Percentiles rank a stretch among this genome's conserved stretches.
phyloP scores from a whole-genome alignment of 306 rosid genomes.

The Phaseolus lunatus region DNA sequence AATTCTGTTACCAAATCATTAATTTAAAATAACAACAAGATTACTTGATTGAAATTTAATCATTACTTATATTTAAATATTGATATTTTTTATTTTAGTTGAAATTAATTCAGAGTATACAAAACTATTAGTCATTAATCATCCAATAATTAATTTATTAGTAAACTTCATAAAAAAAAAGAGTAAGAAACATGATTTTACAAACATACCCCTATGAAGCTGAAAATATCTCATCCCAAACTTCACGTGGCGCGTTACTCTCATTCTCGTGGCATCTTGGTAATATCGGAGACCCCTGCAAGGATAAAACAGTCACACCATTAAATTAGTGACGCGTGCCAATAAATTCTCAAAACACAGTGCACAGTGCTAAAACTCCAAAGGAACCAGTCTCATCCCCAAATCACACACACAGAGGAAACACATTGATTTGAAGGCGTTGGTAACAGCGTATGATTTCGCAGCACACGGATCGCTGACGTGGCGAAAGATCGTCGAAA shows the following conservation, averaged over 20 bases:
- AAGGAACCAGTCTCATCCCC: conserved; percentile 17
- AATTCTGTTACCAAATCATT: no score
- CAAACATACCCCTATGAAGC: conserved; percentile 28
- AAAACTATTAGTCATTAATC: no score
- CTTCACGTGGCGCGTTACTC: conserved; percentile 44
- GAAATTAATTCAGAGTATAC: neutral
- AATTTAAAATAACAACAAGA: no score
- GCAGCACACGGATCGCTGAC: conserved; percentile 64
- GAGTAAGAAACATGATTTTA: neutral
- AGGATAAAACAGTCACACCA: conserved; percentile 48
- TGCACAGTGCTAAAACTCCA: neutral
- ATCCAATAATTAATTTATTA: neutral
- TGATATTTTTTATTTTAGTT: no score
- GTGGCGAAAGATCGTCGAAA: conserved; percentile 60
- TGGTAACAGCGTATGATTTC: neutral
- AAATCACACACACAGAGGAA: conserved; percentile 69
- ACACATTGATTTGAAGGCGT: conserved; percentile 49
- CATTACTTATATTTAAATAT: no score
- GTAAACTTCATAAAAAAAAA: no score
- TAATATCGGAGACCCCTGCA: neutral
- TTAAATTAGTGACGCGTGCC: conserved; percentile 7
- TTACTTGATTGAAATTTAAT: no score
- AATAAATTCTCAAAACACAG: neutral
- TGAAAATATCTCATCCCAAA: conserved; percentile 36
- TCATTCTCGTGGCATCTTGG: conserved; percentile 9